phyloP scores from a whole-genome alignment of 495 filamentous ascomycete genomes.

The Xeromyces bisporus region DNA sequence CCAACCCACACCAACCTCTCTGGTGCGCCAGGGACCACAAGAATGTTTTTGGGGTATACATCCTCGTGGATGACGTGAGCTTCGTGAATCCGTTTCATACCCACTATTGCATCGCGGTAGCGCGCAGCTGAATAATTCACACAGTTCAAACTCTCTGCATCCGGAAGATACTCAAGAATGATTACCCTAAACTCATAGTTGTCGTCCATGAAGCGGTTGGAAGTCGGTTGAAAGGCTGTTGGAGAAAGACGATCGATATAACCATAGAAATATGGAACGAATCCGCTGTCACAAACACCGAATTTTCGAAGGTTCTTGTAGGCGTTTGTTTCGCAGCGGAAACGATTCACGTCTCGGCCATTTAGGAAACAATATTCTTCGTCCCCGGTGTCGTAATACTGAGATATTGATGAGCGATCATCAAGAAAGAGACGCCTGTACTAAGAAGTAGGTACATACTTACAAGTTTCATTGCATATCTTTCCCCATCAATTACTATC shows the following conservation, averaged over 20 bases:
- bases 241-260: conserved; percentile 6
- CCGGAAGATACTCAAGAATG: conserved; percentile 6
- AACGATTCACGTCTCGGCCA: conserved; percentile 5
- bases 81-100: conserved; percentile 6
- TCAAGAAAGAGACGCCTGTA: too few relatives aligned
- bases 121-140: conserved; percentile 11
- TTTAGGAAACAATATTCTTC: conserved; percentile 1
- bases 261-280: conserved; percentile 4
- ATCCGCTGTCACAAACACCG: conserved; percentile 3
- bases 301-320: conserved; percentile 4
- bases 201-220: conserved; percentile 4
- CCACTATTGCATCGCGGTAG: conserved; percentile 7
- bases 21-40: conserved; percentile 5
- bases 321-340: conserved; percentile 4
- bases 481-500: conserved; percentile 1
- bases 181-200: conserved; percentile 5
- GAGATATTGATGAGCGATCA: background rate
- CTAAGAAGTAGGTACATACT: conserved; percentile 1
- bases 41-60: conserved; percentile 11
- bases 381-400: conserved; percentile 4
- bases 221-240: conserved; percentile 1
- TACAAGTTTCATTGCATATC: conserved; percentile 3
- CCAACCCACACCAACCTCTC: conserved; percentile 11
- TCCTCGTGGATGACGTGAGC: conserved; percentile 9
- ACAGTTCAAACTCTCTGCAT: conserved; percentile 6